A percentile compares a stretch with the other conserved stretches of the same genome.
Evolutionary conservation across 176 grass and related monocot genomes (phyloP).

Genomic region (Phoenix roebelenii): DNA sequence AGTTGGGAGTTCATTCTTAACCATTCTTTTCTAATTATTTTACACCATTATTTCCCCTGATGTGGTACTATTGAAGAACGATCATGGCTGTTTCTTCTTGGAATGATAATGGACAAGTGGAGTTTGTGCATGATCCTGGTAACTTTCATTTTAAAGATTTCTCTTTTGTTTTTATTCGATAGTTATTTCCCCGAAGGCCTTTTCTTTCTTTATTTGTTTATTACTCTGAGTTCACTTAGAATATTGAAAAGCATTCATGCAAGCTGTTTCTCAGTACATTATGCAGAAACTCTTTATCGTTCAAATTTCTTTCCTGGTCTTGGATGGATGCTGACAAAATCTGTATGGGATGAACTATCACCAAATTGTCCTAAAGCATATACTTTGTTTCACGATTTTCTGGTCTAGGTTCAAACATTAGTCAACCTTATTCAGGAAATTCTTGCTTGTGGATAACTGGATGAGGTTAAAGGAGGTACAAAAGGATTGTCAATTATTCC

Average conservation of each 20-base stretch:
- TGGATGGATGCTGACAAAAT: conserved; percentile 96
- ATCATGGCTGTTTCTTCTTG: conserved; percentile 99
- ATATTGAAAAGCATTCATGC: not conserved
- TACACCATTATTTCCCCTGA: conserved; percentile 6
- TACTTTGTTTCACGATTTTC: conserved; percentile 36
- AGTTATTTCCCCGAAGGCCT: no score
- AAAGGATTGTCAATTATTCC: conserved; percentile 65
- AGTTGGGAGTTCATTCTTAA: not conserved
- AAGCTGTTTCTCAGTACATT: conserved; percentile 11
- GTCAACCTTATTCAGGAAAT: conserved; percentile 10
- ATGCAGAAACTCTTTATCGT: conserved; percentile 80
- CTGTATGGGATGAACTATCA: conserved; percentile 87
- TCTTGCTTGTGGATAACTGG: conserved; percentile 99
- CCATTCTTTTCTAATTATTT: conserved; percentile 5
- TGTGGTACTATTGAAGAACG: conserved; percentile 36
- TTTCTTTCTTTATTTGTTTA: no score
- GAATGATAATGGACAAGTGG: conserved; percentile 92
- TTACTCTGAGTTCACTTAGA: not conserved
- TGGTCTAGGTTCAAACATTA: no score
- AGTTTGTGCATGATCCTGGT: conserved; percentile 87
- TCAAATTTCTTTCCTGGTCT: conserved; percentile 98
- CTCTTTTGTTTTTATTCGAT: no score
- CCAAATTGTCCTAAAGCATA: conserved; percentile 99
- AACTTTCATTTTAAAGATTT: not conserved
- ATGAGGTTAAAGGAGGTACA: conserved; percentile 90